phyloP scores from a whole-genome alignment of 2,329 filamentous ascomycete species.

The Coniochaeta pulveracea region DNA sequence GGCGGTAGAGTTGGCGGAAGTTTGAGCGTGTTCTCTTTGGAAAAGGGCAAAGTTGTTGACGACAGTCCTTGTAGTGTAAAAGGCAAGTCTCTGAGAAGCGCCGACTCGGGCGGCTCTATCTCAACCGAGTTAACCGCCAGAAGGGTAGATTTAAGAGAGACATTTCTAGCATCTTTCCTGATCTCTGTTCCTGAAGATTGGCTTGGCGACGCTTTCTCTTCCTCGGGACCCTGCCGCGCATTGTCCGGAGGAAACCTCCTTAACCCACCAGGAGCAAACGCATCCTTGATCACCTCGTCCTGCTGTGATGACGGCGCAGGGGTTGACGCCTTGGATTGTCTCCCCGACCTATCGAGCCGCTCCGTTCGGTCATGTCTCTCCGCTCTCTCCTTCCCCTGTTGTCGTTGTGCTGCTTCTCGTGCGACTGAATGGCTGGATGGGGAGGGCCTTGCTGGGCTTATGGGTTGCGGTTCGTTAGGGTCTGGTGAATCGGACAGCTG shows the following conservation, averaged over 20 bases:
- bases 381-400: constrained; percentile 2
- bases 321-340: constrained; percentile 22
- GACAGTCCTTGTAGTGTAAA: constrained; percentile 90
- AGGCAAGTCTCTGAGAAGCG: constrained; percentile 68
- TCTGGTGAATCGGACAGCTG: constrained; percentile 62
- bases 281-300: constrained; percentile 37
- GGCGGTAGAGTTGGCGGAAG: constrained; percentile 71
- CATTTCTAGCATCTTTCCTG: constrained; percentile 30
- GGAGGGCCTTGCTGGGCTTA: constrained; percentile 28
- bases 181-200: constrained; percentile 7
- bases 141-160: constrained; percentile 45
- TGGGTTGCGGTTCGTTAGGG: constrained; percentile 37
- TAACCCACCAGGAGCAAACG: constrained; percentile 42
- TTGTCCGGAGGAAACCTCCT: constrained; percentile 30
- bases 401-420: constrained; percentile 9
- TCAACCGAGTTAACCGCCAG: constrained; percentile 45
- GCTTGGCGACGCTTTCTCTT: constrained; percentile 11
- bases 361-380: constrained; percentile 5
- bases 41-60: constrained; percentile 72
- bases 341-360: too few species aligned
- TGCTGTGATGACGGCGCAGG: constrained; percentile 25
- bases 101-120: constrained; percentile 51
- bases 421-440: too few species aligned
- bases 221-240: constrained; percentile 23
- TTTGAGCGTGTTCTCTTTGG: constrained; percentile 55